Evolutionary conservation across 805 yeast species (phyloP), one percentile per base, ranked within the genome.

Genomic region (Myxozyma lipomycoides): DNA sequence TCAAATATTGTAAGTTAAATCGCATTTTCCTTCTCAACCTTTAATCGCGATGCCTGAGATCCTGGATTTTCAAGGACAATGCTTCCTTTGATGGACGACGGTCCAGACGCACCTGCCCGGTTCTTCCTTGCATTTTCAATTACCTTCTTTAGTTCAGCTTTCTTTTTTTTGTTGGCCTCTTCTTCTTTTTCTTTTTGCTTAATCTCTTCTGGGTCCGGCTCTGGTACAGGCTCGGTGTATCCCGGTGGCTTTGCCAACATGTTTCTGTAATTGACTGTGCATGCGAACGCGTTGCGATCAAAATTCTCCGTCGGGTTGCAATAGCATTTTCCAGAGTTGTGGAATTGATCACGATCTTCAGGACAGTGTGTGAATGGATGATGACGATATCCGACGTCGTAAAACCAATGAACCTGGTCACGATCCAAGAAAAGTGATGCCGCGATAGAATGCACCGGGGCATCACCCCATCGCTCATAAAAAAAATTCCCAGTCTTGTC

Each of bases 371-470:
- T 51, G 39, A 51, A 60, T 3, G 62, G 59, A 24, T 47, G 48
- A 69, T 88, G 96, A 55, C 67, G 74, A 65, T 88, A 88, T 0
- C 95, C 96, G 17, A 88, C 73, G 61, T 88, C 95, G 50, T 82
- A 82, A 66, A 89, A 86, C 70, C 84, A 87, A 63, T 82, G 84
- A 38, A 89, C 68, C 63, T 86, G 83, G 17, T 72, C 64, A 46
- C 71, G 75, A 55, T 81, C 78, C 55, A 86, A 67, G 40, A 86
- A 65, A 39, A 86, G 65, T 0, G 84, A 65, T 1, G 78, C 81
- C 1, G 81, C 95, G 25, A 87, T 71, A 0, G 91, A 73, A 65
- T 88, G 96, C 15, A 88, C 86, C 0, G 96, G 96, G 0, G 96
- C 96, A 69, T 89, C 96, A 15, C 96, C 96, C 62, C 61, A 57